Conservation (phyloP, 2,329 filamentous ascomycete species). For the Nectriaceae sp. region DNA sequence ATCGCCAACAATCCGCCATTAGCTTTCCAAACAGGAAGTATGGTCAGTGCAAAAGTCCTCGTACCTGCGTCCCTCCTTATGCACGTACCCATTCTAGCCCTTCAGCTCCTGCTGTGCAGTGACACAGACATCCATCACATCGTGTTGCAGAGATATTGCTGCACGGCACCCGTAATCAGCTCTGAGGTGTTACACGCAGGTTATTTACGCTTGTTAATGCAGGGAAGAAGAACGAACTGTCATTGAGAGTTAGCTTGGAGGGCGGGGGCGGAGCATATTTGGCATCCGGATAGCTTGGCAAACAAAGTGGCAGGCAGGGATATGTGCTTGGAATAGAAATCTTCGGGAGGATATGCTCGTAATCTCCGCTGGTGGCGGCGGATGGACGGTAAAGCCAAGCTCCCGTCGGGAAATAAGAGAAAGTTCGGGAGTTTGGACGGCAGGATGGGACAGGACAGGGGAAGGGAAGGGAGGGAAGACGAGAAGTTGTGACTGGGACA, state of each 20-base stretch:
- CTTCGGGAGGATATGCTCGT: neutral
- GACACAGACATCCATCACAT: conserved; percentile 12
- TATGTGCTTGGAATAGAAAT: neutral
- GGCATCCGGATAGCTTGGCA: neutral
- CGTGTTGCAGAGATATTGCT: conserved; percentile 5
- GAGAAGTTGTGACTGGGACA: neutral
- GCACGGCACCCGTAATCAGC: neutral
- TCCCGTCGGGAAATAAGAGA: conserved; percentile 5
- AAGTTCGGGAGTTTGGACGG: neutral
- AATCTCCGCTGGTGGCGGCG: neutral
- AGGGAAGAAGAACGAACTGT: conserved; percentile 4
- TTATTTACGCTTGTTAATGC: neutral
- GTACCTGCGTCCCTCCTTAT: conserved; percentile 8
- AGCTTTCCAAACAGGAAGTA: neutral
- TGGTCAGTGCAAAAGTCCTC: neutral
- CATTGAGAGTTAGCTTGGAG: too few species aligned
- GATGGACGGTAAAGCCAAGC: neutral
- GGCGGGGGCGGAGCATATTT: neutral
- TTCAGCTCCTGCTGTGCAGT: conserved; percentile 8
- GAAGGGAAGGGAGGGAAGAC: neutral
- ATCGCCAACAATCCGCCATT: neutral
- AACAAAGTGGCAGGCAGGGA: neutral
- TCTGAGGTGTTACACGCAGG: neutral
- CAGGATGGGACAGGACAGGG: conserved; percentile 1
- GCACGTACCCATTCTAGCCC: conserved; percentile 7